Percentiles rank a stretch among this genome's conserved stretches.
Conservation (phyloP, 116 monocot genomes). For the Trichopus zeylanicus region DNA sequence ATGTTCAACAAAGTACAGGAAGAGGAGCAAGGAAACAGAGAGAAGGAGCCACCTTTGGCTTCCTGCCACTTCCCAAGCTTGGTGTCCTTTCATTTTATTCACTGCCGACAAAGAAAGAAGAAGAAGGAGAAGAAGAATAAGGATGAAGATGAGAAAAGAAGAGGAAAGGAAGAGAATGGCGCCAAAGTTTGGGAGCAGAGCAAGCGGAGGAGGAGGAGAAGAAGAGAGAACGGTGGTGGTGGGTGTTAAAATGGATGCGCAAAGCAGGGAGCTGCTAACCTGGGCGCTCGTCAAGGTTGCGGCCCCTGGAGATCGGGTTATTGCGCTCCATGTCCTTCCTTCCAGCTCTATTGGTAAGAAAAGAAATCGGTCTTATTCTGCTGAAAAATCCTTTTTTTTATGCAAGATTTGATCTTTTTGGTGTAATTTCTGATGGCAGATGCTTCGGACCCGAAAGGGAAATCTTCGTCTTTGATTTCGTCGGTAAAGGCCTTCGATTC, state of each 20-base stretch:
- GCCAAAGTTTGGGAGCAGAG: neutral
- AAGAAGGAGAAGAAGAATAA: neutral
- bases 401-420: neutral
- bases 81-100: neutral
- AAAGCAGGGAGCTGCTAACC: slow-evolving; percentile 7
- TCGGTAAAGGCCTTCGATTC: slow-evolving; percentile 38
- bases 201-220: neutral
- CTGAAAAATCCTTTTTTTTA: neutral
- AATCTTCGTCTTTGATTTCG: slow-evolving; percentile 23
- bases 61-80: no score
- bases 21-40: neutral
- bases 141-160: neutral
- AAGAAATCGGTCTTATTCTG: no score
- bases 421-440: slow-evolving; percentile 11
- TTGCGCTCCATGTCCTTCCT: slow-evolving; percentile 4
- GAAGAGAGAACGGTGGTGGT: slow-evolving; percentile 1
- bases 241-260: slow-evolving; percentile 1
- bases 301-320: slow-evolving; percentile 1
- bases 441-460: slow-evolving; percentile 6
- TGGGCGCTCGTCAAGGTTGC: slow-evolving; percentile 10
- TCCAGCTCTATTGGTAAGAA: neutral
- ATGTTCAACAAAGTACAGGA: neutral
- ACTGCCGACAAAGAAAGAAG: neutral
- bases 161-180: neutral
- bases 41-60: neutral